Evolutionary conservation across 768 basidiomycete species (phyloP).

Genomic region (Pluteus cervinus): DNA sequence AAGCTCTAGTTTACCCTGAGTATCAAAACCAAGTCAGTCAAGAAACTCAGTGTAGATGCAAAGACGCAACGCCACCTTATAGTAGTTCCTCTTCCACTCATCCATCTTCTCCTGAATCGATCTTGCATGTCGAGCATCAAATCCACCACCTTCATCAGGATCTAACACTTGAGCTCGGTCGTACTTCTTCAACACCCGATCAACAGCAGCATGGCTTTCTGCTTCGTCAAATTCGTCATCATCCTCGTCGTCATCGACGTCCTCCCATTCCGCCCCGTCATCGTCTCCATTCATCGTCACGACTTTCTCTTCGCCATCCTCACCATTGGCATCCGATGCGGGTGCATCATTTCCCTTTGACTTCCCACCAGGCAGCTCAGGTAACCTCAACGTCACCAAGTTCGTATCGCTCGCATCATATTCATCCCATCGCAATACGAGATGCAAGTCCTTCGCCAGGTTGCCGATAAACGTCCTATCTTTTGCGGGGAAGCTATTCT

Average conservation of each 20-base stretch:
- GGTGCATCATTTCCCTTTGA: conserved; percentile 25
- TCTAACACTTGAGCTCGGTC: conserved; percentile 74
- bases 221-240: conserved; percentile 58
- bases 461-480: conserved; percentile 77
- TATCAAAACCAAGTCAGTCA: conserved; percentile 2
- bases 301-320: conserved; percentile 47
- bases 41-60: not conserved
- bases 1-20: conserved; percentile 87
- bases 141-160: conserved; percentile 64
- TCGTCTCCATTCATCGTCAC: conserved; percentile 35
- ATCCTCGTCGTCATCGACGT: conserved; percentile 42
- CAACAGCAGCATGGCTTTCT: conserved; percentile 67
- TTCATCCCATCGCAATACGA: conserved; percentile 88
- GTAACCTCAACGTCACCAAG: conserved; percentile 63
- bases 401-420: conserved; percentile 81
- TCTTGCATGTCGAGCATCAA: conserved; percentile 74
- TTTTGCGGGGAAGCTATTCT: conserved; percentile 72
- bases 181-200: conserved; percentile 84
- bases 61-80: conserved; percentile 48
- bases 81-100: conserved; percentile 89
- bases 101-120: conserved; percentile 79
- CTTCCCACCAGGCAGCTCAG: conserved; percentile 31
- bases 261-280: conserved; percentile 47
- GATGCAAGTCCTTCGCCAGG: conserved; percentile 71
- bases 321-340: conserved; percentile 27